phyloP scores from a whole-genome alignment of 2,329 filamentous ascomycete species.

The Sporothrix phasma region DNA sequence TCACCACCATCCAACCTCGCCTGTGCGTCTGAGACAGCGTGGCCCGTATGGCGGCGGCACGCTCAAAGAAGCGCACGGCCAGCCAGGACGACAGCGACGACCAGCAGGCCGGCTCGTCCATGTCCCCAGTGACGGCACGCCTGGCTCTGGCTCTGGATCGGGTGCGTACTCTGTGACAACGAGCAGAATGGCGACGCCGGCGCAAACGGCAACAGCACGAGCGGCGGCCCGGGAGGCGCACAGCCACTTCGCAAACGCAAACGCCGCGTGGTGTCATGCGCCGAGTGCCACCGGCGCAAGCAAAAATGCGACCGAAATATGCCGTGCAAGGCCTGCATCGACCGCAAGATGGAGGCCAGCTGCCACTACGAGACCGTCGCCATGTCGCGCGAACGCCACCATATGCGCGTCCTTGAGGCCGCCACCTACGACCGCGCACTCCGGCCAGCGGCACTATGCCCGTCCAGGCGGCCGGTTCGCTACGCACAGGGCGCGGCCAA shows the following conservation, averaged over 20 bases:
- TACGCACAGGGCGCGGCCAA: conserved; percentile 43
- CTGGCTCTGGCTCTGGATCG: not conserved
- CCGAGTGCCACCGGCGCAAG: conserved; percentile 54
- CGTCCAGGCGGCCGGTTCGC: conserved; percentile 38
- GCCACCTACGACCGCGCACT: conserved; percentile 16
- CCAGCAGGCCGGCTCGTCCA: not conserved
- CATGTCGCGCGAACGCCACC: conserved; percentile 30
- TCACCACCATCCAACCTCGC: not conserved
- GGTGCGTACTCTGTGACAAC: not conserved
- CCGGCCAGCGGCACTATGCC: conserved; percentile 28
- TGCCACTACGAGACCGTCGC: conserved; percentile 49
- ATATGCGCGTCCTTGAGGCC: conserved; percentile 20
- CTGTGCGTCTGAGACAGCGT: not conserved
- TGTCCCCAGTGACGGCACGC: not conserved
- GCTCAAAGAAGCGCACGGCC: conserved; percentile 13
- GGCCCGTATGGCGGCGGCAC: conserved; percentile 10
- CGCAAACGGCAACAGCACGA: not conserved
- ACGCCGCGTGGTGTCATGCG: conserved; percentile 52
- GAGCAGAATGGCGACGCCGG: not conserved
- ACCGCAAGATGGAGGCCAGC: conserved; percentile 44
- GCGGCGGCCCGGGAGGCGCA: not conserved
- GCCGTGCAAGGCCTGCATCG: conserved; percentile 50
- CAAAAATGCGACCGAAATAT: conserved; percentile 53
- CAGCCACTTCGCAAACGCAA: conserved; percentile 45
- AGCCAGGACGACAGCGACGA: conserved; percentile 1